Evolutionary conservation across 2,329 filamentous ascomycete species (phyloP), one percentile per base, ranked within the genome.

Genomic region (Fusarium coicis): DNA sequence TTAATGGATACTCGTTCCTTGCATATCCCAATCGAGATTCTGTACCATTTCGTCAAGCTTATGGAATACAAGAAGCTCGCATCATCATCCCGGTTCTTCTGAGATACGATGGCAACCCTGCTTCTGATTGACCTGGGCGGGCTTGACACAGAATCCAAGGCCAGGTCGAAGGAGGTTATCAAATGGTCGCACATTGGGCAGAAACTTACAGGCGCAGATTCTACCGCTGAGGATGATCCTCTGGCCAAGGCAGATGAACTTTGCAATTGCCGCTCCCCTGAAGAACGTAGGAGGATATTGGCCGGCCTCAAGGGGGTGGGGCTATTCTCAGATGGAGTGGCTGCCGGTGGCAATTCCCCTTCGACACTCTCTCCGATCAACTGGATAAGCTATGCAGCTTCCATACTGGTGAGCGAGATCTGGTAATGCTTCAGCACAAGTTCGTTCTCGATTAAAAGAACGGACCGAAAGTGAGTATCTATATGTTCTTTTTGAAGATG

Each of bases 401-500:
- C 11, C 7, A 49, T 6, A 8, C 10, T 2, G 16, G 19, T 40
- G 19, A 36, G 34, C 28, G 28, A 16, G 43, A 61, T 28, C 14
- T 63, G 10, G 12, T 30, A n/a, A 49, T 63, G 28, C 36, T 63
- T 3, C 34, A 61, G 12, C 43, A 62, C 36, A 62, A 62, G 10
- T 49, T 61, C 19, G 30, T 63, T 16, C 6, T 42, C 3, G 11
- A 42, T 4, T 21, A 23, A 42, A 42, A 30, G 9, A 10, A 61
- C 5, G 28, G 36, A 3, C 11, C 28, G 6, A 16, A 61, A 21
- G 43, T 42, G 5, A 61, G 16, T 30, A 18, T 18, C 7, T 9
- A 14, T 19, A 10, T 4, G 18, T 15, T 5, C 28, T 40, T 32
- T 1, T 14, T 1, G 9, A 19, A 11, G 7, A 5, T 10, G 4